A percentile compares a stretch with the other conserved stretches of the same genome.
Conservation (phyloP, 306 rosid species). For the Senna tora region DNA sequence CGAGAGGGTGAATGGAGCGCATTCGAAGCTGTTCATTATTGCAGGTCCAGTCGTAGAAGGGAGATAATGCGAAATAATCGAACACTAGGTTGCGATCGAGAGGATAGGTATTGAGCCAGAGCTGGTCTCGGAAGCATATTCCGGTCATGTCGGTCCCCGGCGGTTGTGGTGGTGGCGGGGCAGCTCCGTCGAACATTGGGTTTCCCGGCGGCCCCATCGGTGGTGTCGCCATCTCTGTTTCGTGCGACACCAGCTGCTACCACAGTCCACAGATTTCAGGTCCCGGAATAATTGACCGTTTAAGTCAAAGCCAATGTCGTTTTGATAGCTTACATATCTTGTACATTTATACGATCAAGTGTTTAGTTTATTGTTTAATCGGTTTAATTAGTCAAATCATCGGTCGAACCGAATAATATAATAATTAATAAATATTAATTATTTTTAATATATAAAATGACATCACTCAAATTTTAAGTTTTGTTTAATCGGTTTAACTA, state of each 20-base stretch:
- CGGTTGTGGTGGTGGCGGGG: constrained; percentile 52
- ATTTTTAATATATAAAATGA: too few species aligned
- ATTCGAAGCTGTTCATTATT: constrained; percentile 90
- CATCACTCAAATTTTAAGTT: too few species aligned
- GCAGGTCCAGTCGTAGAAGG: constrained; percentile 90
- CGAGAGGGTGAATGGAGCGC: constrained; percentile 94
- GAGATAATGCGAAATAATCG: constrained; percentile 92
- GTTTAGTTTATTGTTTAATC: too few species aligned
- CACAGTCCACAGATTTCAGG: not conserved
- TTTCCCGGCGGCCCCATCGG: constrained; percentile 49
- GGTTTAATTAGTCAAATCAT: too few species aligned
- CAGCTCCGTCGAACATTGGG: constrained; percentile 59
- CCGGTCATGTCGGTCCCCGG: constrained; percentile 98
- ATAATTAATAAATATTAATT: too few species aligned
- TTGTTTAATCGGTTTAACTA: too few species aligned
- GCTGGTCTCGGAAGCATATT: constrained; percentile 90
- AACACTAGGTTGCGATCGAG: constrained; percentile 90
- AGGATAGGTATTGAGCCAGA: constrained; percentile 89
- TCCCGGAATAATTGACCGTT: not conserved
- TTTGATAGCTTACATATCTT: too few species aligned
- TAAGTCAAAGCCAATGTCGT: not conserved
- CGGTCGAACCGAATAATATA: too few species aligned
- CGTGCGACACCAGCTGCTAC: not conserved
- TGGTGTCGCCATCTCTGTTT: constrained; percentile 61
- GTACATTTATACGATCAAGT: too few species aligned